A percentile compares a stretch with the other conserved stretches of the same genome.
These are phyloP conservation scores for Chrysosporium queenslandicum DNA, from an alignment of 2,329 filamentous ascomycete species.

Conservation along the genomic window DNA sequence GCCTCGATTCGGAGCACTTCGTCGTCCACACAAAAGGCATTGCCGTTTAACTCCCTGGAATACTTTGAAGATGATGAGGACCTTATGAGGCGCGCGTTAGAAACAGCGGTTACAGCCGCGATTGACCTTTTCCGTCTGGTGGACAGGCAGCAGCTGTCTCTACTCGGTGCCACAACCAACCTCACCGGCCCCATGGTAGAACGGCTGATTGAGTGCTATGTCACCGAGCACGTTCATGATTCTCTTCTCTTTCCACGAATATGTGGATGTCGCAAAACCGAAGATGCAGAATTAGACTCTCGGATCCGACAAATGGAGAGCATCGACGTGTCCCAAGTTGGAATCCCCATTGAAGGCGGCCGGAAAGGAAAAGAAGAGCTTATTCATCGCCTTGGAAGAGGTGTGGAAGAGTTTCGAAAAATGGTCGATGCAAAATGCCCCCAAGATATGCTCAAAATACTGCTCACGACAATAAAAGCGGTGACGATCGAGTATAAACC, in stretches of 20 bases:
- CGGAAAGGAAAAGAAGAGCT: constrained; percentile 71
- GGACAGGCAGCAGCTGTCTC: constrained; percentile 87
- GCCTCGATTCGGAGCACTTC: constrained; percentile 29
- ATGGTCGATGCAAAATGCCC: constrained; percentile 68
- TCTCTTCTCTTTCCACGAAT: constrained; percentile 71
- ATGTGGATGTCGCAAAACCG: constrained; percentile 63
- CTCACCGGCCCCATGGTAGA: constrained; percentile 87
- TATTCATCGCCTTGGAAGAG: constrained; percentile 62
- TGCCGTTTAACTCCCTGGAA: constrained; percentile 52
- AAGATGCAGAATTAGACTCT: constrained; percentile 78
- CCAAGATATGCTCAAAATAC: constrained; percentile 76
- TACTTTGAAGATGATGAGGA: constrained; percentile 86
- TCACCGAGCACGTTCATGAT: constrained; percentile 86
- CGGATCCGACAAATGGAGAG: constrained; percentile 89
- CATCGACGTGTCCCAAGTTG: constrained; percentile 89
- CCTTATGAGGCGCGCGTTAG: constrained; percentile 74
- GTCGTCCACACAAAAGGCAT: constrained; percentile 22
- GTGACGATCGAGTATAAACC: constrained; percentile 56
- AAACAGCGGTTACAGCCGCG: constrained; percentile 82
- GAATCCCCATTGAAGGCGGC: constrained; percentile 73
- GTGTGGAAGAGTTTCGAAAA: constrained; percentile 80
- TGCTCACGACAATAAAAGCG: constrained; percentile 71
- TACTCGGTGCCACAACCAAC: constrained; percentile 85
- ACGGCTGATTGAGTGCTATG: constrained; percentile 85
- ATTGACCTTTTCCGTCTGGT: constrained; percentile 95